These are phyloP conservation scores for Pseudogymnoascus sp. DNA, from an alignment of 2,329 filamentous ascomycete species.

Conservation along the genomic window DNA sequence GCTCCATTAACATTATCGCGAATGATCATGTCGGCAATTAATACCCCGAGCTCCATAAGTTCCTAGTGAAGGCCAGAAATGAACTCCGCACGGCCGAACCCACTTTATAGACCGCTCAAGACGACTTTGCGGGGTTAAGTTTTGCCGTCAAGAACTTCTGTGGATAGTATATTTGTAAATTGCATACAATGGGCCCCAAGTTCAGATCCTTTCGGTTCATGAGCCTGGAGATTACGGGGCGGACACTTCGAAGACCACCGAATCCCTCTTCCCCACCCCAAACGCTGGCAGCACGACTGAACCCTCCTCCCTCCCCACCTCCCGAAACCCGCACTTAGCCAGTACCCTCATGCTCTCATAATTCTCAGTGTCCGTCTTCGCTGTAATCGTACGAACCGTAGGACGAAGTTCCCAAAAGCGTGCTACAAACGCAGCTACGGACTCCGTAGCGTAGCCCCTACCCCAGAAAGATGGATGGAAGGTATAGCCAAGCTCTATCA, in stretches of 20 bases:
- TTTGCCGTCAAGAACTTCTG: not conserved
- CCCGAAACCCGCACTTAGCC: constrained; percentile 22
- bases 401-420: constrained; percentile 9
- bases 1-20: constrained; percentile 9
- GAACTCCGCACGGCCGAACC: not conserved
- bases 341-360: constrained; percentile 21
- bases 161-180: not conserved
- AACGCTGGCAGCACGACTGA: not conserved
- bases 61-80: not conserved
- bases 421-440: not conserved
- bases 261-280: not conserved
- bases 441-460: constrained; percentile 14
- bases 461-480: constrained; percentile 14
- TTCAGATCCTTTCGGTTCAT: not conserved
- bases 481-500: constrained; percentile 12
- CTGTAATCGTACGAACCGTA: constrained; percentile 8
- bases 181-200: not conserved
- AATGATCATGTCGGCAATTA: not conserved
- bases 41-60: not conserved
- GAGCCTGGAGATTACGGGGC: not conserved
- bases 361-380: constrained; percentile 22
- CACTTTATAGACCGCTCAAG: not conserved
- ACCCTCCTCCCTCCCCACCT: constrained; percentile 9
- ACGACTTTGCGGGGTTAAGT: not conserved
- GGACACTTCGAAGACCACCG: not conserved